Evolutionary conservation across 2,329 filamentous ascomycete genomes (phyloP), one percentile per base, ranked within the genome.

Genomic region (Monosporascus sp.): DNA sequence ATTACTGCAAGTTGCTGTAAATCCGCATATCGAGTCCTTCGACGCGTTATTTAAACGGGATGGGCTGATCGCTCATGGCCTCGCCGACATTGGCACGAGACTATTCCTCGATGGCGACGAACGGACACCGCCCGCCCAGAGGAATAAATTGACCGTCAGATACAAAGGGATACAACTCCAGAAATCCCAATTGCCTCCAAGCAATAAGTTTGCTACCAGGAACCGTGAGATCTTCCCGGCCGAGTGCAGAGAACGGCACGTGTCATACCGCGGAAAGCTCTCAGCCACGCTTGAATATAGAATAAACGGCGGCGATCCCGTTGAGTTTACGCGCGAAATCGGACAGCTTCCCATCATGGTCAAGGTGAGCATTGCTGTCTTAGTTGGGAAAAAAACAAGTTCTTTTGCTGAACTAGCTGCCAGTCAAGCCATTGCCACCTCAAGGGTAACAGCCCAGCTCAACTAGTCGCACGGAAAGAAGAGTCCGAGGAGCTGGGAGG

Each of bases 401-500:
- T 20, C 40, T 7, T 61, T 53, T 37, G 54, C 57, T 58, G 58
- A 61, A 26, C 7, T 8, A 36, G 49, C 40, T 34, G 48, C 11
- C 63, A 92, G 86, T 94, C 92, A 55, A 96, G 91, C 69, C 82
- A 86, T 69, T 99, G 94, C 69, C 91, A 99, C 68, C 82, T 99
- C 26, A 87, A 96, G 70, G 87, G 88, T 57, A 86, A 92, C 64
- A 87, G 90, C 6, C 94, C 94, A 0, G 86, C 87, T 11, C 80
- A 88, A 64, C 80, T 99, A 17, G 91, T 97, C 31, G 80, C 88
- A 59, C 84, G 85, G 56, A 96, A 97, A 69, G 94, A 99, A 73
- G 94, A 99, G 72, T 89, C 92, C 0, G 94, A 99, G 72, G 94
- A 99, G 72, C 75, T 97, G 34, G 94, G 94, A 38, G 94, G 94